Conservation (phyloP, 345 rosid genomes). For the Camelina sativa region DNA sequence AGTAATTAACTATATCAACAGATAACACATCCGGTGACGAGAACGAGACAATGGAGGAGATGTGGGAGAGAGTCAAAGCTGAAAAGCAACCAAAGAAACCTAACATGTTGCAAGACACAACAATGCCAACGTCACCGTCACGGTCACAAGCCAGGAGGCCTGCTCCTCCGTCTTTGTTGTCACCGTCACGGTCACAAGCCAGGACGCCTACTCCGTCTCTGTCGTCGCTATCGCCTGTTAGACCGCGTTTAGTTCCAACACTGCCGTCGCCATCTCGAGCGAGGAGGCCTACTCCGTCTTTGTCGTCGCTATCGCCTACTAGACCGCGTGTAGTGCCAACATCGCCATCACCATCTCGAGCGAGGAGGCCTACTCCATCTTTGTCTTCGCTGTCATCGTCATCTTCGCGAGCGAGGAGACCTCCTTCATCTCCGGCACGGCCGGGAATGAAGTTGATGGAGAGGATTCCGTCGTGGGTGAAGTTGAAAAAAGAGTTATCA, state of each 20-base stretch:
- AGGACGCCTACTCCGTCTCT: too few species aligned
- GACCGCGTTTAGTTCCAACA: too few species aligned
- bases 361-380: not conserved
- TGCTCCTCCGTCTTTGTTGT: too few species aligned
- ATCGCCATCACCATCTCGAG: not conserved
- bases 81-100: conserved; percentile 59
- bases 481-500: conserved; percentile 65
- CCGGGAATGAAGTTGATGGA: conserved; percentile 60
- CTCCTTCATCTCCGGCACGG: conserved; percentile 11
- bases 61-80: conserved; percentile 40
- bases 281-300: too few species aligned
- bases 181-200: too few species aligned
- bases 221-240: too few species aligned
- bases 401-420: conserved; percentile 9
- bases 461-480: conserved; percentile 51
- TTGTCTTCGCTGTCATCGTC: conserved; percentile 8
- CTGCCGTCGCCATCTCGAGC: too few species aligned
- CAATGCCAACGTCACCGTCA: conserved; percentile 46
- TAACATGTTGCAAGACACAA: conserved; percentile 63
- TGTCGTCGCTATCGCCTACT: not conserved
- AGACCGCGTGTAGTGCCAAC: too few species aligned
- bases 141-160: too few species aligned
- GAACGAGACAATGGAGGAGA: conserved; percentile 41
- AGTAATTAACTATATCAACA: conserved; percentile 3
- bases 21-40: conserved; percentile 38